These are phyloP conservation scores for Calcarisporium arbuscula DNA, from an alignment of 2,329 filamentous ascomycete genomes.

Conservation along the genomic window DNA sequence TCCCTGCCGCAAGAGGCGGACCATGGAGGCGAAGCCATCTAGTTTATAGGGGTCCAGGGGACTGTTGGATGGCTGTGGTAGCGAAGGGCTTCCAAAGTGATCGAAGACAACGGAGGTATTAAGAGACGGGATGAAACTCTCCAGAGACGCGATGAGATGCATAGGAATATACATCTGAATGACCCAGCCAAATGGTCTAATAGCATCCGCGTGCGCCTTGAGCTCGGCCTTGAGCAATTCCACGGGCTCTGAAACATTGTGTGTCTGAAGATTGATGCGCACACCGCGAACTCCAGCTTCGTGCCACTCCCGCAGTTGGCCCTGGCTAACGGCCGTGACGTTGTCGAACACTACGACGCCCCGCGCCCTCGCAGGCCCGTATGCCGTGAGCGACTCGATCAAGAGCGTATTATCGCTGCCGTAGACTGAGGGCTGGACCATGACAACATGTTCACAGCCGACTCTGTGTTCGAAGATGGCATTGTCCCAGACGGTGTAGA, in stretches of 20 bases:
- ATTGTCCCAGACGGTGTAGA: slow-evolving; percentile 1
- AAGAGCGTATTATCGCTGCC: slow-evolving; percentile 3
- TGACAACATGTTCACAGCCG: slow-evolving; percentile 2
- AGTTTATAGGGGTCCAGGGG: slow-evolving; percentile 14
- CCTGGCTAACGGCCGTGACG: not conserved
- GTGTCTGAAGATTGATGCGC: slow-evolving; percentile 3
- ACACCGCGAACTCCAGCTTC: slow-evolving; percentile 2
- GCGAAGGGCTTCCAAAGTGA: slow-evolving; percentile 1
- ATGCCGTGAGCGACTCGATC: slow-evolving; percentile 2
- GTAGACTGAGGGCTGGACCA: slow-evolving; percentile 6
- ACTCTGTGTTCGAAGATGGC: slow-evolving; percentile 2
- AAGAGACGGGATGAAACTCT: not conserved
- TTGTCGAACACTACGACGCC: slow-evolving; percentile 4
- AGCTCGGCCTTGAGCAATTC: not conserved
- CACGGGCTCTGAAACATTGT: not conserved
- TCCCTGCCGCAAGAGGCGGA: slow-evolving; percentile 36
- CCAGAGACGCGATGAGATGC: not conserved
- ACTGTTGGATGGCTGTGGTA: not conserved
- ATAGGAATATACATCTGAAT: slow-evolving; percentile 5
- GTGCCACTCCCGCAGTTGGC: not conserved
- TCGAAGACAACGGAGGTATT: slow-evolving; percentile 3
- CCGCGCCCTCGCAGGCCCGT: not conserved
- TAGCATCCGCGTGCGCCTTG: not conserved
- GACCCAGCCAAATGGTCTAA: slow-evolving; percentile 4
- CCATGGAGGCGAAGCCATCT: slow-evolving; percentile 13